Base-by-base conservation (phyloP, 345 rosid species). In the Brassica incana region DNA sequence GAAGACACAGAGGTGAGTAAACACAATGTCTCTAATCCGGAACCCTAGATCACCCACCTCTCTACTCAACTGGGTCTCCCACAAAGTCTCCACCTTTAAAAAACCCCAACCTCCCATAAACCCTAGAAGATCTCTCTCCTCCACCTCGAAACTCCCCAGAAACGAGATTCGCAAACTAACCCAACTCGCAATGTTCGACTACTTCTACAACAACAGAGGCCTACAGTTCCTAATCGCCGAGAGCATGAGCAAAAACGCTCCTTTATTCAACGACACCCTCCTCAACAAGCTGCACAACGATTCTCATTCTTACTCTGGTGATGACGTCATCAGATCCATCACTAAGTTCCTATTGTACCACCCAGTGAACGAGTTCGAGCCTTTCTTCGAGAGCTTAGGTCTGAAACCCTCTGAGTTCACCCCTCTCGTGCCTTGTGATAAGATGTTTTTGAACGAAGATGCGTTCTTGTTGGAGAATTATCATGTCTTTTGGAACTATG, bases 341-440 rank as follows among this genome's bases (percentile, higher is more conserved):
- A 33, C 85, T 1, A 88, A 88, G 62, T 86, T 82, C 76, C 72
- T 95, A 64, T 80, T 87, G n/a, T 95, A 86, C 73, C 88, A 89
- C 45, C 97, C 98, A 3, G 85, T 92, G 48, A 95, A 94, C 69
- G 99, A 94, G 69, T 94, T 90, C 25, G 97, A 94, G 84, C 97
- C 97, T 25, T 94, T 91, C 81, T 88, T 89, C 23, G 95, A 94
- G 89, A 91, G 97, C 69, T 69, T 86, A 54, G 98, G 98, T 65
- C 30, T 94, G 61, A 68, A 83, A 40, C 93, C 87, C 18, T 35
- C 36, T 0, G 97, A 92, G 79, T 88, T 76, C 30, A 16, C 32
- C 70, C 80, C 71, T 71, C 50, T 90, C 8, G 88, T 95, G 72
- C 97, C 90, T 0, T 77, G 69, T 56, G 85, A 86, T 75, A 78